phyloP scores from a whole-genome alignment of 2,329 filamentous ascomycete genomes.

The Cordyceps cicadae region DNA sequence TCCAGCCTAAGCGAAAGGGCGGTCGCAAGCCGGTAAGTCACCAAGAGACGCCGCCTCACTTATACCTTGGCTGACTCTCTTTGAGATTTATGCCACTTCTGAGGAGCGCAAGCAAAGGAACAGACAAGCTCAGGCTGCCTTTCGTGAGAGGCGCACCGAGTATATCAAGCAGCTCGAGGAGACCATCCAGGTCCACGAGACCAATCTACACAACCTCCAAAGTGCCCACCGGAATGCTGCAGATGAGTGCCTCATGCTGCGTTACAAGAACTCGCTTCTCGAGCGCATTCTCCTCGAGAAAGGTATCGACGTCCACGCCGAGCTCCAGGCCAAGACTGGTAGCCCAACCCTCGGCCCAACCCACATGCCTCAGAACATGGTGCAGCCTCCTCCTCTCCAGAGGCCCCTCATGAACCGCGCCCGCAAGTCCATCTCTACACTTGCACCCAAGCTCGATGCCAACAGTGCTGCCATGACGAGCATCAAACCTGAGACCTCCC shows the following conservation, averaged over 20 bases:
- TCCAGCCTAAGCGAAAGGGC: slow-evolving; percentile 87
- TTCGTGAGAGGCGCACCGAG: slow-evolving; percentile 91
- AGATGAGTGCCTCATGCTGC: slow-evolving; percentile 95
- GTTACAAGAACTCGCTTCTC: slow-evolving; percentile 95
- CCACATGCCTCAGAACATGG: slow-evolving; percentile 57
- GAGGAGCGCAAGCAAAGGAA: slow-evolving; percentile 98
- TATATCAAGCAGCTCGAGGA: slow-evolving; percentile 99
- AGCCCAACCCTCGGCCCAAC: slow-evolving; percentile 71
- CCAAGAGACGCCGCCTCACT: slow-evolving; percentile 11
- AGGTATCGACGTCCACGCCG: slow-evolving; percentile 94
- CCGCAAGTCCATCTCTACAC: slow-evolving; percentile 62
- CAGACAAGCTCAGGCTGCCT: slow-evolving; percentile 92
- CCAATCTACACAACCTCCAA: slow-evolving; percentile 84
- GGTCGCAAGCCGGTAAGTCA: slow-evolving; percentile 88
- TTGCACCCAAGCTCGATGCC: slow-evolving; percentile 65
- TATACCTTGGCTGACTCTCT: slow-evolving; percentile 49
- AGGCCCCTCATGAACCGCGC: slow-evolving; percentile 73
- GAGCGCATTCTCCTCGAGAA: slow-evolving; percentile 95
- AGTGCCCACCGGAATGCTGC: slow-evolving; percentile 89
- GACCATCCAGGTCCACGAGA: slow-evolving; percentile 94
- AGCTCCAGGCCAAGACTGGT: slow-evolving; percentile 85
- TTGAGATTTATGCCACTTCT: slow-evolving; percentile 93
- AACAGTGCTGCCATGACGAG: slow-evolving; percentile 39
- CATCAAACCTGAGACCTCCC: slow-evolving; percentile 50
- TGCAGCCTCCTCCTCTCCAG: slow-evolving; percentile 69